phyloP scores from a whole-genome alignment of 2,329 filamentous ascomycete genomes.

The Fusarium sp. region DNA sequence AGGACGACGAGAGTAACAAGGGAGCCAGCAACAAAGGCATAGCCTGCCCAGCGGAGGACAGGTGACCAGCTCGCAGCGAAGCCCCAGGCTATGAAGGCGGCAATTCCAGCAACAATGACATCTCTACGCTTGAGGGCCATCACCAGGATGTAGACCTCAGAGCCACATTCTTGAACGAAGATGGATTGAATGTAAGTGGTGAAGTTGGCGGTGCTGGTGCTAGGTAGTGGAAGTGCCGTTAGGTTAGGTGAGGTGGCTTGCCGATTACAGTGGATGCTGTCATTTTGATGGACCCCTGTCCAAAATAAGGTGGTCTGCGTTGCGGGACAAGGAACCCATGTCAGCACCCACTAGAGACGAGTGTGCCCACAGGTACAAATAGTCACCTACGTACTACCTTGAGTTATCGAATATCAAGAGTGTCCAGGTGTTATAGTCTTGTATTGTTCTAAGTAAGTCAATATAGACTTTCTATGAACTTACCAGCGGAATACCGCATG shows the following conservation, averaged over 20 bases:
- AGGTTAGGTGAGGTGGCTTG: slow-evolving; percentile 29
- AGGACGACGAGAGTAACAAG: slow-evolving; percentile 64
- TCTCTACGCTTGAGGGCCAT: slow-evolving; percentile 81
- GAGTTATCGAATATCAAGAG: not conserved
- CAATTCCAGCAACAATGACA: slow-evolving; percentile 73
- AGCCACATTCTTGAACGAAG: slow-evolving; percentile 46
- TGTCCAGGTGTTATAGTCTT: not conserved
- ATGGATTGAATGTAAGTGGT: slow-evolving; percentile 32
- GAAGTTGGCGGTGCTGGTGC: slow-evolving; percentile 12
- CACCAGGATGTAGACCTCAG: slow-evolving; percentile 46
- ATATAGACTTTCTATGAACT: not conserved
- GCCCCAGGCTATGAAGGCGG: slow-evolving; percentile 86
- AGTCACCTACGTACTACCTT: too few species aligned
- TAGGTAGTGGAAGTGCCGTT: slow-evolving; percentile 23
- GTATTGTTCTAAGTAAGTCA: too few species aligned
- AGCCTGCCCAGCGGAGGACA: slow-evolving; percentile 81
- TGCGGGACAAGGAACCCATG: slow-evolving; percentile 31
- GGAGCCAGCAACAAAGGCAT: slow-evolving; percentile 80
- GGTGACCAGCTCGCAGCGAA: slow-evolving; percentile 86
- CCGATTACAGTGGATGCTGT: slow-evolving; percentile 41
- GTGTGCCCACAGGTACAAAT: slow-evolving; percentile 15
- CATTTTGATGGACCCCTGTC: slow-evolving; percentile 37
- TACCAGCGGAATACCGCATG: not conserved
- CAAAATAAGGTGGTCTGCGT: slow-evolving; percentile 1
- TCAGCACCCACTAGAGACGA: slow-evolving; percentile 7